phyloP scores from a whole-genome alignment of 495 filamentous ascomycete genomes.

The Thermothielavioides terrestris region DNA sequence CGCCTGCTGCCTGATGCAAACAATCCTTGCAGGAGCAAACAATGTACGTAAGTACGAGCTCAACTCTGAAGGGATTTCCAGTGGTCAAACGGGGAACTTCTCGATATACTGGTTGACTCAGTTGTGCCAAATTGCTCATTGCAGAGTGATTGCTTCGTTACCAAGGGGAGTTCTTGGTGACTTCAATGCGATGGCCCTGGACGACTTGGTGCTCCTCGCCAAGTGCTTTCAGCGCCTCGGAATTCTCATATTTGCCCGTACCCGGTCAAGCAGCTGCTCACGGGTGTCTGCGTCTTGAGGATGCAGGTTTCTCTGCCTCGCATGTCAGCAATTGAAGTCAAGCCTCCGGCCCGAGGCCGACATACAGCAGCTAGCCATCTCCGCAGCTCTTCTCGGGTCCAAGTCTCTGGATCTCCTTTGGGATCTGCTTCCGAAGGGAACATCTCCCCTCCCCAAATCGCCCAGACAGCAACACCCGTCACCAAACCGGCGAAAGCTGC shows the following conservation, averaged over 20 bases:
- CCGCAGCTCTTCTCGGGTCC: constrained; percentile 63
- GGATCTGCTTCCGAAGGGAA: constrained; percentile 67
- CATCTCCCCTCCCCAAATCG: constrained; percentile 74
- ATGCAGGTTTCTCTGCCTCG: constrained; percentile 60
- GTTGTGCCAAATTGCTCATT: too few relatives aligned
- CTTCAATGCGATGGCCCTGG: neutral
- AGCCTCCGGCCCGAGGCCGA: neutral
- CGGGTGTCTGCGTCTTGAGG: constrained; percentile 56
- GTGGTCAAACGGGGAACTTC: too few relatives aligned
- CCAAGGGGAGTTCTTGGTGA: too few relatives aligned
- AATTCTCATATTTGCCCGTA: constrained; percentile 69
- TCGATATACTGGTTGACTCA: too few relatives aligned
- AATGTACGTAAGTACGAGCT: too few relatives aligned
- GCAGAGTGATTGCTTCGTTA: too few relatives aligned
- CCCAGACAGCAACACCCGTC: constrained; percentile 71
- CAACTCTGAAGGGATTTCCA: too few relatives aligned
- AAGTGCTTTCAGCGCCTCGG: constrained; percentile 18
- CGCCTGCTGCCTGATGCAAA: too few relatives aligned
- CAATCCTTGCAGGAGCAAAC: too few relatives aligned
- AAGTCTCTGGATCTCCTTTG: constrained; percentile 66
- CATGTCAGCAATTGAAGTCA: neutral
- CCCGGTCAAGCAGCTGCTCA: constrained; percentile 69
- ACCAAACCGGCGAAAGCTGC: constrained; percentile 73
- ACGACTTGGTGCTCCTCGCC: too few relatives aligned
- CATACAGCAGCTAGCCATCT: constrained; percentile 71